phyloP scores from a whole-genome alignment of 768 basidiomycete genomes.

The Lactarius hengduanensis region DNA sequence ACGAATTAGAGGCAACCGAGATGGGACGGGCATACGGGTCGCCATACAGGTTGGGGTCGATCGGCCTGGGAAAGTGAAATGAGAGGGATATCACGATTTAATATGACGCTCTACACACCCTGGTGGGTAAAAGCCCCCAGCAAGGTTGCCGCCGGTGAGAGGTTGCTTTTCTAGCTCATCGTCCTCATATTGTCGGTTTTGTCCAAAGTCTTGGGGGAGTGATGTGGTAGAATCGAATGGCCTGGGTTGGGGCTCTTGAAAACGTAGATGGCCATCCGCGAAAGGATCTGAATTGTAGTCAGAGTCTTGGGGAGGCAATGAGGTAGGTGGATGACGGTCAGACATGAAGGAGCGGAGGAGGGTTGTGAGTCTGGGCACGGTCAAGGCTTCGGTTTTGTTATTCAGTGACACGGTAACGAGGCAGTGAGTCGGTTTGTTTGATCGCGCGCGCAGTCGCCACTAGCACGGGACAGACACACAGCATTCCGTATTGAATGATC shows the following conservation, averaged over 20 bases:
- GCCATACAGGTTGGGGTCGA: conserved; percentile 61
- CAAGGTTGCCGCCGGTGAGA: conserved; percentile 58
- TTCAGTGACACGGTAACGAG: conserved; percentile 25
- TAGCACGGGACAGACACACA: background rate
- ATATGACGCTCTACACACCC: conserved; percentile 46
- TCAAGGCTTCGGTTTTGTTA: conserved; percentile 24
- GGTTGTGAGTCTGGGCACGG: background rate
- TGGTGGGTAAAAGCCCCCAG: conserved; percentile 73
- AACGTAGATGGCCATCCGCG: conserved; percentile 63
- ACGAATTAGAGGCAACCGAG: conserved; percentile 39
- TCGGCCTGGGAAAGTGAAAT: conserved; percentile 29
- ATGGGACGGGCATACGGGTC: conserved; percentile 62
- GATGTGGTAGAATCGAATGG: conserved; percentile 60
- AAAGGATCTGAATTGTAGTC: conserved; percentile 63
- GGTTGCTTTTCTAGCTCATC: conserved; percentile 81
- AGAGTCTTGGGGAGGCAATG: conserved; percentile 39
- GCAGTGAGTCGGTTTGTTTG: conserved; percentile 23
- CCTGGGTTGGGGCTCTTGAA: conserved; percentile 54
- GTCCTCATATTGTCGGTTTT: conserved; percentile 48
- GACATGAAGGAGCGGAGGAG: conserved; percentile 31
- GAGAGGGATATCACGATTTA: background rate
- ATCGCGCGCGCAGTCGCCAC: conserved; percentile 5
- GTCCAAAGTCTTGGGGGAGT: conserved; percentile 50
- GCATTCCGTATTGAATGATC: conserved; percentile 1
- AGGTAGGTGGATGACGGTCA: conserved; percentile 32